Conservation (phyloP, 768 basidiomycete genomes). For the Coprinopsis sp. region DNA sequence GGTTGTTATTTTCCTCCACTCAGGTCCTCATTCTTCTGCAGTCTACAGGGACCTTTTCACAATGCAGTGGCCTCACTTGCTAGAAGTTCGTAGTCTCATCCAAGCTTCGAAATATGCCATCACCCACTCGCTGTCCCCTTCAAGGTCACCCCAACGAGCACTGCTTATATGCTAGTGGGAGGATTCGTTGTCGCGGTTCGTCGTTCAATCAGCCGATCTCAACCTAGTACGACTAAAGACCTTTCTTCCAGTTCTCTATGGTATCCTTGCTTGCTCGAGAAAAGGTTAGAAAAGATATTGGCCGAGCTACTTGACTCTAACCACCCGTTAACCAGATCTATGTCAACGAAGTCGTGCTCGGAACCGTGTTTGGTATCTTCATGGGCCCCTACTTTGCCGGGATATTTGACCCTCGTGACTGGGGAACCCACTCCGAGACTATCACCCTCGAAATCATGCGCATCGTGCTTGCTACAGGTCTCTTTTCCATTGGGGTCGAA, state of each 20-base stretch:
- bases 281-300: slow-evolving; percentile 39
- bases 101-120: slow-evolving; percentile 8
- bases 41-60: too few relatives aligned
- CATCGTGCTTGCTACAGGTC: slow-evolving; percentile 82
- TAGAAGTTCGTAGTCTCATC: slow-evolving; percentile 28
- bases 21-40: too few relatives aligned
- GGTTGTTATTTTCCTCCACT: too few relatives aligned
- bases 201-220: background rate
- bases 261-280: slow-evolving; percentile 81
- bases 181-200: background rate
- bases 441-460: slow-evolving; percentile 84
- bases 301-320: background rate
- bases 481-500: slow-evolving; percentile 95
- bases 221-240: background rate
- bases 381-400: slow-evolving; percentile 71
- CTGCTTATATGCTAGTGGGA: background rate
- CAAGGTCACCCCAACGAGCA: slow-evolving; percentile 43
- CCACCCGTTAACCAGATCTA: slow-evolving; percentile 48
- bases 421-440: slow-evolving; percentile 48
- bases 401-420: slow-evolving; percentile 73
- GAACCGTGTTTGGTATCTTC: slow-evolving; percentile 62
- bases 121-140: slow-evolving; percentile 19
- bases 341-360: slow-evolving; percentile 92
- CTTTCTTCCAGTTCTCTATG: slow-evolving; percentile 77
- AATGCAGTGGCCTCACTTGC: slow-evolving; percentile 18